A percentile compares a stretch with the other conserved stretches of the same genome.
Conservation (phyloP, 805 yeast species). For the Cyberlindnera xylosilytica region DNA sequence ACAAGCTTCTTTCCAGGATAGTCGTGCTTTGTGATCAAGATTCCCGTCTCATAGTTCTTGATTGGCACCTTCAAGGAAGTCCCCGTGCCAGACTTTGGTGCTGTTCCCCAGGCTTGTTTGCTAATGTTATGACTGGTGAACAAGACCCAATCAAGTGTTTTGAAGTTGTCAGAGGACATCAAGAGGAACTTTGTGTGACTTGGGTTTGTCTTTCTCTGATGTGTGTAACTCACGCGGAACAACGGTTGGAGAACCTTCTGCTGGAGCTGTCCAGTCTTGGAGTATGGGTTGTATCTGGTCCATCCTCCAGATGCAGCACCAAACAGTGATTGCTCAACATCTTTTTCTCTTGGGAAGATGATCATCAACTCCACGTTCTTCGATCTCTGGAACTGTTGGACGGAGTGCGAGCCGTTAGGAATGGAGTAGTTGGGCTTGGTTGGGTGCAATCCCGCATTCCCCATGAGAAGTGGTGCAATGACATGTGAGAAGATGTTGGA, state of each 20-base stretch:
- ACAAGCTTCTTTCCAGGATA: slow-evolving; percentile 29
- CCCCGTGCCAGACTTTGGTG: slow-evolving; percentile 19
- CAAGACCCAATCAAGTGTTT: slow-evolving; percentile 60
- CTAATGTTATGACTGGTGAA: slow-evolving; percentile 76
- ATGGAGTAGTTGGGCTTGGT: slow-evolving; percentile 8
- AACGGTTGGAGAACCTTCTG: slow-evolving; percentile 40
- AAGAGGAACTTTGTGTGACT: slow-evolving; percentile 71
- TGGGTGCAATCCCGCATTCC: slow-evolving; percentile 10
- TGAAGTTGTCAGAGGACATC: slow-evolving; percentile 48
- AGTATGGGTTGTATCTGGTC: slow-evolving; percentile 40
- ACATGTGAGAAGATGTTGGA: slow-evolving; percentile 26
- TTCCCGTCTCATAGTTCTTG: slow-evolving; percentile 54
- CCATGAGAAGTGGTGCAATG: slow-evolving; percentile 20
- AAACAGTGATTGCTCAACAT: slow-evolving; percentile 37
- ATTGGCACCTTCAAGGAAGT: slow-evolving; percentile 29
- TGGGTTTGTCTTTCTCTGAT: slow-evolving; percentile 33
- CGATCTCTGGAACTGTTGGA: slow-evolving; percentile 11
- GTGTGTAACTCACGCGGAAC: slow-evolving; percentile 28
- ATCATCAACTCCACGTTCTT: slow-evolving; percentile 34
- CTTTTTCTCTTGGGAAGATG: slow-evolving; percentile 43
- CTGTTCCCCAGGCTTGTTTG: slow-evolving; percentile 77
- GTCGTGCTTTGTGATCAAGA: slow-evolving; percentile 37
- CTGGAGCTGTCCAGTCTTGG: slow-evolving; percentile 32
- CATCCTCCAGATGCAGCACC: slow-evolving; percentile 51
- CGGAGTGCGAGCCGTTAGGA: background rate